Percentiles rank a stretch among this genome's conserved stretches.
phyloP scores from a whole-genome alignment of 116 monocot species.

The Cymodocea nodosa region DNA sequence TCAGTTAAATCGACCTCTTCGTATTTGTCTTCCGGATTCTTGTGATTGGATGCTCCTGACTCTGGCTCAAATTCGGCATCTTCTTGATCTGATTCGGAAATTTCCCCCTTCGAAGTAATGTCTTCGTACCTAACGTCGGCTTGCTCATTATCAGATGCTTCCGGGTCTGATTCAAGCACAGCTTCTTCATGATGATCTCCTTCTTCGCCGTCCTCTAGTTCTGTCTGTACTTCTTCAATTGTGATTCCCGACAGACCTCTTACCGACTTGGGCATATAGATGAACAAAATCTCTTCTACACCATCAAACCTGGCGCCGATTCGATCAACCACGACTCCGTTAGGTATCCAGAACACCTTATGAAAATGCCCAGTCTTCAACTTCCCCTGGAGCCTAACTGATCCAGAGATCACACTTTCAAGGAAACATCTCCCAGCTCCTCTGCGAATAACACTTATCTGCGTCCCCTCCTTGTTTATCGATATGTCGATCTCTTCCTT shows the following conservation, averaged over 20 bases:
- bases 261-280: conserved; percentile 8
- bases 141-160: not conserved
- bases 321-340: conserved; percentile 3
- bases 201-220: not conserved
- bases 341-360: conserved; percentile 2
- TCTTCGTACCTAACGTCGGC: not conserved
- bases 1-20: not conserved
- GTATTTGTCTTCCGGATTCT: not conserved
- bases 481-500: not conserved
- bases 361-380: not conserved
- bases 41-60: not conserved
- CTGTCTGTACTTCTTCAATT: not conserved
- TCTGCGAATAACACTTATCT: not conserved
- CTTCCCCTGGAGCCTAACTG: not conserved
- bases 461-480: conserved; percentile 2
- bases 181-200: not conserved
- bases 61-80: not conserved
- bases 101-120: not conserved
- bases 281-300: not conserved
- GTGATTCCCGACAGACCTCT: not conserved
- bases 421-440: conserved; percentile 3
- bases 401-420: not conserved
- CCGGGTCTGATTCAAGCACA: not conserved
- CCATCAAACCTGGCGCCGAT: conserved; percentile 4
- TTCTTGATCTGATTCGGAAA: not conserved